These are phyloP conservation scores for Brassica rapa DNA, from an alignment of 345 rosid species.

Conservation along the genomic window DNA sequence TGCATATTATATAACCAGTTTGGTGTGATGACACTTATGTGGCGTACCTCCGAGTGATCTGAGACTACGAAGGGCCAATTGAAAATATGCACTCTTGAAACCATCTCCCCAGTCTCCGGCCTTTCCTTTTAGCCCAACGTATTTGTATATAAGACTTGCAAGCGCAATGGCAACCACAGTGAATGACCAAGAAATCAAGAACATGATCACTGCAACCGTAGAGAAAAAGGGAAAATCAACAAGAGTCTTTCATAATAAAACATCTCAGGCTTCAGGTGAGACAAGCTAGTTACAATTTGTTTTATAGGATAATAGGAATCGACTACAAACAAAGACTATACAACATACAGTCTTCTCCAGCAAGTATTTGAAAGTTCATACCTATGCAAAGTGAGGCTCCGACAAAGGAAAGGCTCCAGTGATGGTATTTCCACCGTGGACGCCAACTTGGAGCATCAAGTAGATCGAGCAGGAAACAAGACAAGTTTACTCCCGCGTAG, in stretches of 20 bases:
- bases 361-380: slow-evolving; percentile 38
- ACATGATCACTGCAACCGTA: slow-evolving; percentile 91
- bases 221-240: slow-evolving; percentile 25
- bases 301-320: neutral
- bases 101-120: slow-evolving; percentile 99
- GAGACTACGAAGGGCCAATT: slow-evolving; percentile 98
- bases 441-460: slow-evolving; percentile 99
- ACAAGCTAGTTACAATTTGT: neutral
- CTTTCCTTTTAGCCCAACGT: slow-evolving; percentile 95
- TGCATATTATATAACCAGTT: neutral
- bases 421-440: slow-evolving; percentile 99
- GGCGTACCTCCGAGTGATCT: slow-evolving; percentile 91
- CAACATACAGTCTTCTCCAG: neutral
- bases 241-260: slow-evolving; percentile 17
- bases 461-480: slow-evolving; percentile 99
- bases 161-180: slow-evolving; percentile 92
- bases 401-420: slow-evolving; percentile 94
- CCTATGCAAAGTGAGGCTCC: slow-evolving; percentile 92
- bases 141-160: slow-evolving; percentile 96
- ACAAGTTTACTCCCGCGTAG: slow-evolving; percentile 95
- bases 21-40: neutral
- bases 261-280: slow-evolving; percentile 9
- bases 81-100: slow-evolving; percentile 99
- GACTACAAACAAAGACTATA: slow-evolving; percentile 7
- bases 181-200: slow-evolving; percentile 98